Evolutionary conservation across 495 filamentous ascomycete genomes (phyloP).

Genomic region (Penicillium nucicola): DNA sequence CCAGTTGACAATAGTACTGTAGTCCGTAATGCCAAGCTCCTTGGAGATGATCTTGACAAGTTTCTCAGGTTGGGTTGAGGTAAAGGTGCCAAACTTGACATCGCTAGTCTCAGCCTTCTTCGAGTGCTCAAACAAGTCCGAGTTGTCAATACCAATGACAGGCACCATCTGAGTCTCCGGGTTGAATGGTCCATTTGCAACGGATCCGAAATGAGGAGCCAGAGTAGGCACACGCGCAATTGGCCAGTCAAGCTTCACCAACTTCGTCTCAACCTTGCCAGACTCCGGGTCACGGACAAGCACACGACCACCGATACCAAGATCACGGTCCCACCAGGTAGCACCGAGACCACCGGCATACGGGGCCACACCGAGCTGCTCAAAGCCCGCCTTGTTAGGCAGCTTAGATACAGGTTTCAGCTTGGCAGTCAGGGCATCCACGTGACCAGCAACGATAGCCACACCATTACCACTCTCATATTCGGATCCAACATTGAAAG

Average conservation of each 20-base stretch:
- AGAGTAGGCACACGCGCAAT: constrained; percentile 90
- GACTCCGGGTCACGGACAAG: constrained; percentile 68
- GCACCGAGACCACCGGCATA: constrained; percentile 83
- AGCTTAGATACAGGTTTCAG: constrained; percentile 88
- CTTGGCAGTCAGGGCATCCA: constrained; percentile 85
- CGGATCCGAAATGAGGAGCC: constrained; percentile 87
- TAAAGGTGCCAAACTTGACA: constrained; percentile 58
- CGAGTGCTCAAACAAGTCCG: constrained; percentile 44
- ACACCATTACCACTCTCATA: constrained; percentile 87
- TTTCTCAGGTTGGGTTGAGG: constrained; percentile 74
- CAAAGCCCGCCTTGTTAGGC: constrained; percentile 73
- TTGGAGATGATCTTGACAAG: constrained; percentile 79
- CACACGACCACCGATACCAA: constrained; percentile 85
- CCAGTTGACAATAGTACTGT: constrained; percentile 81
- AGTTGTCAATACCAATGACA: constrained; percentile 84
- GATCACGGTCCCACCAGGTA: constrained; percentile 95
- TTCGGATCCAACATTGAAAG: constrained; percentile 78
- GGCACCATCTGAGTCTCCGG: constrained; percentile 92
- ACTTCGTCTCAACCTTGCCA: constrained; percentile 76
- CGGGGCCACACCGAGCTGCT: constrained; percentile 88
- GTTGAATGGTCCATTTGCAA: constrained; percentile 76
- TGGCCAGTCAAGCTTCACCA: constrained; percentile 91
- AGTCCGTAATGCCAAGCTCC: constrained; percentile 66
- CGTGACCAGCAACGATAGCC: constrained; percentile 78
- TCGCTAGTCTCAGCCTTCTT: constrained; percentile 22